Evolutionary conservation across 768 basidiomycete genomes (phyloP), one percentile per base, ranked within the genome.

Genomic region (Pleurotus platypus): DNA sequence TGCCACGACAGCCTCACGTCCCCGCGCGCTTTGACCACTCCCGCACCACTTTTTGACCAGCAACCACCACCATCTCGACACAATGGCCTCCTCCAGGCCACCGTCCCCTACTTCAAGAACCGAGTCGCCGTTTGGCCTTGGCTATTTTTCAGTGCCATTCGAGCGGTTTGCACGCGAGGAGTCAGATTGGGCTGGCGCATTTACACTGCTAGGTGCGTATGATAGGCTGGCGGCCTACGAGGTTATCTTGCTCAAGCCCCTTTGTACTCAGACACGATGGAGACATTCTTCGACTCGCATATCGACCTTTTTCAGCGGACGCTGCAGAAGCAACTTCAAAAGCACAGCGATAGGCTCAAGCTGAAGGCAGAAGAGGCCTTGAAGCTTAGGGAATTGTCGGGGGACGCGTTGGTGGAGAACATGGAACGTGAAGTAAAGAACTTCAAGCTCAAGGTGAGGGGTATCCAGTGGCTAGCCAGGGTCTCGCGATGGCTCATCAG

Each of bases 251-350:
- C 57, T 47, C 24, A 73, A 71, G 66, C 66, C 58, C 49, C 48
- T 50, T 55, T 45, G 45, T 35, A 27, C 51, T 11, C 64, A 95
- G 94, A 97, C 71, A 96, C 94, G 7, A 77, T 94, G 69, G 94
- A 97, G 72, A 97, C 94, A 0, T 97, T 89, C 67, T 96, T 94
- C 68, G 94, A 98, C 74, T 93, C 94, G 1, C 87, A 90, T 67
- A 75, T 91, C 60, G 90, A 91, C 67, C 78, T 92, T 13, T 71
- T 91, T 3, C 90, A 96, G 69, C 85, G 94, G 42, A 85, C 85
- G 57, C 79, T 96, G 26, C 89, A 91, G 70, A 94, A 89, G 57
- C 93, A 94, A 57, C 79, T 96, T 22, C 89, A 91, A 70, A 94
- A 89, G 57, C 93, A 94, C 66, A 85, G 90, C 62, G 90, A 94